Percentiles rank a stretch among this genome's conserved stretches.
Conservation (phyloP, 2,329 filamentous ascomycete species). For the Calonectria multiphialidica region DNA sequence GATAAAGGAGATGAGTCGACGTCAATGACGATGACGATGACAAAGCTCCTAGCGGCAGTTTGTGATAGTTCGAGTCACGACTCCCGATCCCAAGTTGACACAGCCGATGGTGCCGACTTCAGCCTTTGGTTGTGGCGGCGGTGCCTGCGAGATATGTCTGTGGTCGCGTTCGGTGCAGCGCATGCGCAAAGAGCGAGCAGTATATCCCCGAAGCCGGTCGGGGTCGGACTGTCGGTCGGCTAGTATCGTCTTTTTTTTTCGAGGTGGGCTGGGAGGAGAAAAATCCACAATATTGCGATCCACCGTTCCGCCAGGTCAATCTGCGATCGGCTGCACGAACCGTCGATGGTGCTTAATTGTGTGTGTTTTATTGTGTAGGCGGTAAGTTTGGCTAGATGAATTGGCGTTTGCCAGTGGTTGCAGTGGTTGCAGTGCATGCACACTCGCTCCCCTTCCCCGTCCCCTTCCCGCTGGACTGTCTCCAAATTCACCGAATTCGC, state of each 20-base stretch:
- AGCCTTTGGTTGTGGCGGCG: neutral
- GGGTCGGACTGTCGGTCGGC: conserved; percentile 36
- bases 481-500: conserved; percentile 10
- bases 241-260: conserved; percentile 39
- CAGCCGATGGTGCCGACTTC: neutral
- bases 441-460: neutral
- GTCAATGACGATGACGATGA: conserved; percentile 46
- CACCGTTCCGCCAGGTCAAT: conserved; percentile 2
- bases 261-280: neutral
- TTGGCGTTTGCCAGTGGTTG: neutral
- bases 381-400: neutral
- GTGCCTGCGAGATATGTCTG: neutral
- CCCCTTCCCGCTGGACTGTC: neutral
- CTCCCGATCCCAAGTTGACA: neutral
- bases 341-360: neutral
- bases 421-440: neutral
- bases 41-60: conserved; percentile 34
- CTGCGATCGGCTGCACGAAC: neutral
- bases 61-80: conserved; percentile 15
- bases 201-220: conserved; percentile 38
- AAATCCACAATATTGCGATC: conserved; percentile 14
- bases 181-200: conserved; percentile 7
- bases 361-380: neutral
- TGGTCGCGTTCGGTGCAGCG: neutral
- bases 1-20: conserved; percentile 3